Evolutionary conservation across 768 basidiomycete genomes (phyloP).

Genomic region (Nidularia pulvinata): DNA sequence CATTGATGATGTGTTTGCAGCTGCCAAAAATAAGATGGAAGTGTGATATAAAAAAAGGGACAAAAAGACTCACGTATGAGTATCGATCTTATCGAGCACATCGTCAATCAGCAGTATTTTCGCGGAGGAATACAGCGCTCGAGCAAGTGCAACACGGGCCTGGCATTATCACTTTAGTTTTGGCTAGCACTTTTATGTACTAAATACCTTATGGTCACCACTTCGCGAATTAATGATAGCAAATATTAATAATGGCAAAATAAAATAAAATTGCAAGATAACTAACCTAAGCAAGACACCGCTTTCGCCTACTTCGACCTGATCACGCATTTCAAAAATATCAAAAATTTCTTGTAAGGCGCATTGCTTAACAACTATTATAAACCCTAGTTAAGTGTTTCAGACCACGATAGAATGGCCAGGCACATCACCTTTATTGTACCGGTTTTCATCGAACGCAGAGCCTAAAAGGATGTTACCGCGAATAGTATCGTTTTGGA

Average conservation of each 20-base stretch:
- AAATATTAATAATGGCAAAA: no score
- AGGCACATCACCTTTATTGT: conserved; percentile 48
- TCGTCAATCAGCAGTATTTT: conserved; percentile 75
- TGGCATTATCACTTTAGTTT: no score
- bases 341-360: conserved; percentile 73
- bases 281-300: conserved; percentile 48
- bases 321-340: conserved; percentile 67
- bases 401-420: background rate
- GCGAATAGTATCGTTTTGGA: conserved; percentile 76
- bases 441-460: conserved; percentile 74
- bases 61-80: conserved; percentile 16
- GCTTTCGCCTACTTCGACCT: conserved; percentile 73
- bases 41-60: background rate
- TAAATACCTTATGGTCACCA: no score
- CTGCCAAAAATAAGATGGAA: conserved; percentile 49
- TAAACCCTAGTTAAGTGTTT: background rate
- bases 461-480: conserved; percentile 86
- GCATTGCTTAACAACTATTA: conserved; percentile 65
- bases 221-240: no score
- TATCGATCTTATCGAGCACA: conserved; percentile 64
- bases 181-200: background rate
- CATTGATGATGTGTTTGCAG: conserved; percentile 76
- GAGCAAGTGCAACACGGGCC: conserved; percentile 48
- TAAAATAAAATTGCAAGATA: no score
- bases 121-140: conserved; percentile 48